These are phyloP conservation scores for Fomitopsis serialis DNA, from an alignment of 768 basidiomycete species.

Conservation along the genomic window DNA sequence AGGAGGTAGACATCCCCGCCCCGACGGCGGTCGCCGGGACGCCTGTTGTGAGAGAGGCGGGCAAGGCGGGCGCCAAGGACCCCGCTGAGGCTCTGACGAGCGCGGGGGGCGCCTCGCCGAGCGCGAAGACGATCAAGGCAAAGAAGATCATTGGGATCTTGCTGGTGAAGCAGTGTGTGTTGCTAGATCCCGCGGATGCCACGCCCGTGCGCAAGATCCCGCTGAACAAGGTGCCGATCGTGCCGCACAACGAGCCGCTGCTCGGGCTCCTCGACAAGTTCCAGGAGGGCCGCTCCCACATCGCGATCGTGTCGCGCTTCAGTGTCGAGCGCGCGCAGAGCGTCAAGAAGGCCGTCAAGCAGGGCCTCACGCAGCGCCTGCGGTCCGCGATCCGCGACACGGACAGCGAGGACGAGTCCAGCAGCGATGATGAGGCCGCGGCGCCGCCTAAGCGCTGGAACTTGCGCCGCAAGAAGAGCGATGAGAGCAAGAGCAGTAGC, in stretches of 20 bases:
- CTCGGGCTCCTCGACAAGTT: slow-evolving; percentile 84
- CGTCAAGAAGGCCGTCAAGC: slow-evolving; percentile 80
- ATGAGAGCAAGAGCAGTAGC: slow-evolving; percentile 4
- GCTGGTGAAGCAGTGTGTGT: slow-evolving; percentile 84
- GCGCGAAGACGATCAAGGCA: slow-evolving; percentile 38
- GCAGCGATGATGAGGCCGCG: slow-evolving; percentile 30
- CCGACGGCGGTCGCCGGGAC: slow-evolving; percentile 12
- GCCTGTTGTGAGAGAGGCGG: neutral
- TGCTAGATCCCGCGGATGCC: slow-evolving; percentile 82
- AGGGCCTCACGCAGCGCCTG: slow-evolving; percentile 72
- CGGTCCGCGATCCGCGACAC: slow-evolving; percentile 67
- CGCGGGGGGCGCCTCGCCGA: neutral
- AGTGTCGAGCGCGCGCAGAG: slow-evolving; percentile 49
- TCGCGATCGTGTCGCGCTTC: slow-evolving; percentile 68
- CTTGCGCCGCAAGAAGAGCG: slow-evolving; percentile 7
- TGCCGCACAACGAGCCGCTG: slow-evolving; percentile 81
- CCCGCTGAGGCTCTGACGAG: neutral
- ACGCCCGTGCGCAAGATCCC: slow-evolving; percentile 79
- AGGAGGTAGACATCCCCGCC: slow-evolving; percentile 68
- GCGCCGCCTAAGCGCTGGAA: slow-evolving; percentile 2
- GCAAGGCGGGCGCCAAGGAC: neutral
- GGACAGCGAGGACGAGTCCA: slow-evolving; percentile 36
- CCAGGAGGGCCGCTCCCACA: slow-evolving; percentile 87
- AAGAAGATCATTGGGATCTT: slow-evolving; percentile 86
- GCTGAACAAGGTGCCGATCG: slow-evolving; percentile 80